Percentiles rank a stretch among this genome's conserved stretches.
These are phyloP conservation scores for Cajanus cajan DNA, from an alignment of 306 rosid genomes.

Conservation along the genomic window DNA sequence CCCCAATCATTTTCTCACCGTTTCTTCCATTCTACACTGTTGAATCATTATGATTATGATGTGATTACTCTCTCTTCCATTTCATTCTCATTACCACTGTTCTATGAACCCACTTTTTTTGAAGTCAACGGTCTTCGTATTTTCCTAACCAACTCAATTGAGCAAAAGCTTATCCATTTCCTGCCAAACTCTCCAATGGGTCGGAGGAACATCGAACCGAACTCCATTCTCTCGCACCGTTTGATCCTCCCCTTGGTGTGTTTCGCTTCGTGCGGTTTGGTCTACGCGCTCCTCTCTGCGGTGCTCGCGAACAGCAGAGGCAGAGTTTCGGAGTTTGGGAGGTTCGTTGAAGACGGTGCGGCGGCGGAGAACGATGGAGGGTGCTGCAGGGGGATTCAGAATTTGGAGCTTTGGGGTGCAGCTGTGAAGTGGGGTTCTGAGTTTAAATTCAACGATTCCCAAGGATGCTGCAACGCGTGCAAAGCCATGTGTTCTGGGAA, in stretches of 20 bases:
- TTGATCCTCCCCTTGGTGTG: slow-evolving; percentile 44
- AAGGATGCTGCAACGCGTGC: slow-evolving; percentile 80
- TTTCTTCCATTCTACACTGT: background rate
- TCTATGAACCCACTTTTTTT: background rate
- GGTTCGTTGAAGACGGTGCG: slow-evolving; percentile 32
- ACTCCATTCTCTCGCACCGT: slow-evolving; percentile 36
- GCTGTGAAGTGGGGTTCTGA: slow-evolving; percentile 96
- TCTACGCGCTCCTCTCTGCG: slow-evolving; percentile 54
- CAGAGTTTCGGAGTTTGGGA: slow-evolving; percentile 10
- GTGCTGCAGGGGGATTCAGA: slow-evolving; percentile 78
- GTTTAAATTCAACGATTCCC: slow-evolving; percentile 68
- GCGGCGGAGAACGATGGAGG: slow-evolving; percentile 26
- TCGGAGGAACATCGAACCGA: slow-evolving; percentile 57
- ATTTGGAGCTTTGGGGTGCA: slow-evolving; percentile 86
- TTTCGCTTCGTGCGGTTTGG: slow-evolving; percentile 59
- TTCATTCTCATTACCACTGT: background rate
- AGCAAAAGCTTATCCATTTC: slow-evolving; percentile 16
- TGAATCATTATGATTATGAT: background rate
- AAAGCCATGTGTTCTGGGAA: slow-evolving; percentile 82
- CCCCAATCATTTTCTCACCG: background rate
- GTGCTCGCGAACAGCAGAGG: slow-evolving; percentile 31
- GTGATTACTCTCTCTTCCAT: background rate
- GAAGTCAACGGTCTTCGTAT: slow-evolving; percentile 48
- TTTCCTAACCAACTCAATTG: background rate
- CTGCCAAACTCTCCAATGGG: slow-evolving; percentile 51